Evolutionary conservation across 192 early-diverging fungal genomes (phyloP).

Genomic region (Umbelopsis isabellina): DNA sequence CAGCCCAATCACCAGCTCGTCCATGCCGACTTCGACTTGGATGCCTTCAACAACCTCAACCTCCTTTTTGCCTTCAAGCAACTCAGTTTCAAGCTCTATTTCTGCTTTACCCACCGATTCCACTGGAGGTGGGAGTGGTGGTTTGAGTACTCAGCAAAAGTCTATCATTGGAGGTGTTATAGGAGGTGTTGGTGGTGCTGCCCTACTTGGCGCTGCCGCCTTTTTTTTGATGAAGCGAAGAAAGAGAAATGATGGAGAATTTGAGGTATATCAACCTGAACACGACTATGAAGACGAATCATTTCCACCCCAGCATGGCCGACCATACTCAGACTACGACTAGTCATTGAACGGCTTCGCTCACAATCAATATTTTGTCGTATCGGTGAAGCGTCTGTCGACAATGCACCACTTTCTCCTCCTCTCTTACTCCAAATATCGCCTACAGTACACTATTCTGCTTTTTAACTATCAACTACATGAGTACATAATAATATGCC

Average conservation of each 20-base stretch:
- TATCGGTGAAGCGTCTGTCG: background rate
- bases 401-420: background rate
- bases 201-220: slow-evolving; percentile 3
- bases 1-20: background rate
- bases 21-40: slow-evolving; percentile 8
- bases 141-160: slow-evolving; percentile 13
- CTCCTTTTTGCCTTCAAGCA: slow-evolving; percentile 1
- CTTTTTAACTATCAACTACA: slow-evolving; percentile 4
- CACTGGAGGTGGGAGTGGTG: background rate
- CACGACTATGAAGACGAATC: slow-evolving; percentile 18
- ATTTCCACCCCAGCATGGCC: background rate
- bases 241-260: slow-evolving; percentile 3
- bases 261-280: slow-evolving; percentile 34
- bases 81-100: background rate
- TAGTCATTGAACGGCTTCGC: background rate
- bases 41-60: background rate
- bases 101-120: background rate
- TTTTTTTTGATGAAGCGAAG: slow-evolving; percentile 24
- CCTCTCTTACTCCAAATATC: slow-evolving; percentile 3
- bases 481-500: slow-evolving; percentile 1
- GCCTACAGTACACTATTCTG: background rate
- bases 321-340: background rate
- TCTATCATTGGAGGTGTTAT: slow-evolving; percentile 35
- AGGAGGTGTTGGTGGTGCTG: slow-evolving; percentile 29
- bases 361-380: slow-evolving; percentile 10